Evolutionary conservation across 305 asterid species (phyloP).

Genomic region (Plantago coronopus): DNA sequence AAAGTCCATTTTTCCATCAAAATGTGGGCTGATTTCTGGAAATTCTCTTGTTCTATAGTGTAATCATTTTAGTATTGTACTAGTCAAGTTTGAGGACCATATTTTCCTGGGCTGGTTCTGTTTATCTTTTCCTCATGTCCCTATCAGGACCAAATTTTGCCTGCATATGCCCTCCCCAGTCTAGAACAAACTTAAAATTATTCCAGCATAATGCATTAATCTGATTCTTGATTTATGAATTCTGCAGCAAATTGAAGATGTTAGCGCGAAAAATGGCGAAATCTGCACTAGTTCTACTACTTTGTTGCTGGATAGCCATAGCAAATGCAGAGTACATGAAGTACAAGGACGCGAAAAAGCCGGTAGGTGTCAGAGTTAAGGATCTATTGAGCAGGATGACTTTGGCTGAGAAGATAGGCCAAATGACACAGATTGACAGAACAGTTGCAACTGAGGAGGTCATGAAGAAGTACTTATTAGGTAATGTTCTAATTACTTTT

Average conservation of each 20-base stretch:
- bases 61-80: too few relatives aligned
- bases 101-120: not conserved
- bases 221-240: not conserved
- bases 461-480: constrained; percentile 48
- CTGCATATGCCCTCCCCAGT: not conserved
- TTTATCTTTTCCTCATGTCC: not conserved
- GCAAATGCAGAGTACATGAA: constrained; percentile 31
- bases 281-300: constrained; percentile 17
- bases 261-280: constrained; percentile 27
- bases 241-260: not conserved
- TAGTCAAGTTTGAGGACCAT: constrained; percentile 7
- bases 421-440: constrained; percentile 63
- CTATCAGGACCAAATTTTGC: not conserved
- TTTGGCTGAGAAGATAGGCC: constrained; percentile 61
- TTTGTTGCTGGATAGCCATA: constrained; percentile 22
- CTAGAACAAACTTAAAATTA: not conserved
- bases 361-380: constrained; percentile 33
- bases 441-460: constrained; percentile 40
- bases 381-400: constrained; percentile 52
- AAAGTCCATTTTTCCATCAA: too few relatives aligned
- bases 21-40: too few relatives aligned
- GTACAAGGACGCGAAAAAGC: constrained; percentile 48
- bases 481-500: constrained; percentile 25
- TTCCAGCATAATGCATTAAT: not conserved
- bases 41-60: too few relatives aligned